phyloP scores from a whole-genome alignment of 305 asterid genomes.

The Solanum aculeatissimum region DNA sequence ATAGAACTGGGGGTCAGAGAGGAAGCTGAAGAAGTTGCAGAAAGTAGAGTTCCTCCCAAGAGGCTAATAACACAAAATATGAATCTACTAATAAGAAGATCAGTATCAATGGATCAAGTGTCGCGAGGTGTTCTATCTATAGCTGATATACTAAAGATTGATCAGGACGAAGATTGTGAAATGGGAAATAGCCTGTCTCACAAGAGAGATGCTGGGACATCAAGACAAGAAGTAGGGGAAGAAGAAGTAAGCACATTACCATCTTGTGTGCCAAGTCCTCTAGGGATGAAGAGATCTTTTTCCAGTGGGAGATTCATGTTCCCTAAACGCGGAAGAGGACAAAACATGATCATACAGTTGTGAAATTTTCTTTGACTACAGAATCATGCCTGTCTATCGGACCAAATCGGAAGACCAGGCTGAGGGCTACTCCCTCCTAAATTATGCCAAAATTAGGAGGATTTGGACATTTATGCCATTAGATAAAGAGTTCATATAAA shows the following conservation, averaged over 20 bases:
- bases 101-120: slow-evolving; percentile 19
- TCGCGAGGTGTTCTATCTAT: slow-evolving; percentile 9
- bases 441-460: not conserved
- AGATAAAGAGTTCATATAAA: not conserved
- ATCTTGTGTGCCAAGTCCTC: slow-evolving; percentile 6
- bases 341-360: slow-evolving; percentile 12
- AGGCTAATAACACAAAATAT: not conserved
- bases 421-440: not conserved
- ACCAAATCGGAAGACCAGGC: not conserved
- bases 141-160: slow-evolving; percentile 18
- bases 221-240: slow-evolving; percentile 3
- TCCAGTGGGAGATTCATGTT: slow-evolving; percentile 38
- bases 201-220: slow-evolving; percentile 12
- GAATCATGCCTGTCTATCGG: not conserved
- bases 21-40: not conserved
- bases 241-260: slow-evolving; percentile 10
- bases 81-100: slow-evolving; percentile 8
- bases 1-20: not conserved
- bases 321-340: slow-evolving; percentile 21
- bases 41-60: not conserved
- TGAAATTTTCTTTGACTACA: slow-evolving; percentile 5
- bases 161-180: slow-evolving; percentile 2
- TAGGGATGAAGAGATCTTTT: slow-evolving; percentile 25
- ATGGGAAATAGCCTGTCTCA: not conserved
- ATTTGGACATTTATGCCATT: not conserved